Evolutionary conservation across 257 asterid species (phyloP).

Genomic region (Hygrophila difformis): DNA sequence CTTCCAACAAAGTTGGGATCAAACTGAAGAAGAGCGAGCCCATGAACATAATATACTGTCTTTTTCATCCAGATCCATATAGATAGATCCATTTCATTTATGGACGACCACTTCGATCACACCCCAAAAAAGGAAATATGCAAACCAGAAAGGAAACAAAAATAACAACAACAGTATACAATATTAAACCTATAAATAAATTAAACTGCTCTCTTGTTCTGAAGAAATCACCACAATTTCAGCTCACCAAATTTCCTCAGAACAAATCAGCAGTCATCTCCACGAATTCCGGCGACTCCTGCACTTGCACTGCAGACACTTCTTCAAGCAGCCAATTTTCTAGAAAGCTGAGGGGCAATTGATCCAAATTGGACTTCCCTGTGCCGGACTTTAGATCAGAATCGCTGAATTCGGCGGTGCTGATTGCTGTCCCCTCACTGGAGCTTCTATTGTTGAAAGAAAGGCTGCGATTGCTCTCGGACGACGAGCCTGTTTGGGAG

Average conservation of each 20-base stretch:
- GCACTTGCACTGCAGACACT: constrained; percentile 35
- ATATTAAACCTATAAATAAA: no score
- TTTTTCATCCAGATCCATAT: no score
- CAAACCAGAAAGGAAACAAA: neutral
- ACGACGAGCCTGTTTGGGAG: constrained; percentile 15
- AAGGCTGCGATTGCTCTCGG: constrained; percentile 20
- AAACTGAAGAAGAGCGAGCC: no score
- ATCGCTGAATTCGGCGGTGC: constrained; percentile 9
- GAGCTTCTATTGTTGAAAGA: constrained; percentile 37
- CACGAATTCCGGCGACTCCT: constrained; percentile 50
- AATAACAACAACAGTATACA: no score
- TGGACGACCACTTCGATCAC: no score
- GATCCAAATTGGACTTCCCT: constrained; percentile 21
- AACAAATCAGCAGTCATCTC: constrained; percentile 73
- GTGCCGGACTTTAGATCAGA: constrained; percentile 1
- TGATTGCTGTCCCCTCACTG: constrained; percentile 48
- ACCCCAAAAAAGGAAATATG: neutral
- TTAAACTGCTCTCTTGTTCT: constrained; percentile 42
- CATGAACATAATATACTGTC: no score
- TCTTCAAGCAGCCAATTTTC: constrained; percentile 66
- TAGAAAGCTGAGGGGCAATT: constrained; percentile 35
- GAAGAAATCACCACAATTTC: no score
- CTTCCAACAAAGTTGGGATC: no score
- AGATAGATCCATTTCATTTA: no score
- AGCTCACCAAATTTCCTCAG: constrained; percentile 46